Evolutionary conservation across 2,329 filamentous ascomycete species (phyloP).

Genomic region (Bipolaris oryzae): DNA sequence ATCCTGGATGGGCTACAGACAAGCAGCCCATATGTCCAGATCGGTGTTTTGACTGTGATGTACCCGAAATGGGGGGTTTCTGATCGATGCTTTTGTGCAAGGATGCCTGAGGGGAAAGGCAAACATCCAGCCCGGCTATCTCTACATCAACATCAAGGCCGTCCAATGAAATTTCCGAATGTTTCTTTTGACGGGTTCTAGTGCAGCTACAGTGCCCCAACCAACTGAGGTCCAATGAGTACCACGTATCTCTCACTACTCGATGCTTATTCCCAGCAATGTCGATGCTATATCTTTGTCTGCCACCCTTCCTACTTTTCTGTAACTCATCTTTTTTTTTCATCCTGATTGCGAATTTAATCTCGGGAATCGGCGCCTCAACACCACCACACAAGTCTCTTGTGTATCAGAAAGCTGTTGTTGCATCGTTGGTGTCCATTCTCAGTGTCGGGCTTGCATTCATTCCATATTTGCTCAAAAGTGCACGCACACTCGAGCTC

Average conservation of each 20-base stretch:
- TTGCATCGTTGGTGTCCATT: slow-evolving; percentile 3
- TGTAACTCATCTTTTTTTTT: neutral
- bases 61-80: neutral
- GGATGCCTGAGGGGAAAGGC: neutral
- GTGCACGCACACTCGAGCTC: neutral
- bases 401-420: neutral
- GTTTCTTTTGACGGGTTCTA: neutral
- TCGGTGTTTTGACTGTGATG: neutral
- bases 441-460: slow-evolving; percentile 1
- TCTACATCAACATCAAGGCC: neutral
- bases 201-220: neutral
- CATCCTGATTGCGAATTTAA: neutral
- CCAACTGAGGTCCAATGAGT: neutral
- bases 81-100: neutral
- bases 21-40: neutral
- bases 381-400: neutral
- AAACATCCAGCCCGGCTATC: neutral
- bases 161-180: neutral
- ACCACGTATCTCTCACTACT: neutral
- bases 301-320: neutral
- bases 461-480: neutral
- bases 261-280: neutral
- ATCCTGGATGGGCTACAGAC: neutral
- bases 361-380: neutral
- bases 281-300: neutral